These are phyloP conservation scores for Pleurozium schreberi DNA, from an alignment of 225 moss, liverwort and hornwort species.

Conservation along the genomic window DNA sequence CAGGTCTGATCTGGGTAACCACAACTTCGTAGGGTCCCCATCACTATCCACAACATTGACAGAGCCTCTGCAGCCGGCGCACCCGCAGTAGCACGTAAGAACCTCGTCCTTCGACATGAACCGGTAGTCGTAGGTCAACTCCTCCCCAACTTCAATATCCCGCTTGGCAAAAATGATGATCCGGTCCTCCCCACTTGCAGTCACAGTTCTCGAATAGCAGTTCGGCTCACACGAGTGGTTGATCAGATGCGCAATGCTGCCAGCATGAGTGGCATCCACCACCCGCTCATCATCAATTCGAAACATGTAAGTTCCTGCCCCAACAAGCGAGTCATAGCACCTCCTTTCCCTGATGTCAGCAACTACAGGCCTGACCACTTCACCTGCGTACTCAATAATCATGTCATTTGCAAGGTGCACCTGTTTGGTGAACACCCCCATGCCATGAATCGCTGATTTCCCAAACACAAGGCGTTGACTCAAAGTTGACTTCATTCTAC, in stretches of 20 bases:
- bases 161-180: constrained; percentile 96
- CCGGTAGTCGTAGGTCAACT: constrained; percentile 94
- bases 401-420: constrained; percentile 77
- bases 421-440: constrained; percentile 96
- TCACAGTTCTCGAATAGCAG: constrained; percentile 88
- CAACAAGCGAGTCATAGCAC: constrained; percentile 93
- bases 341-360: constrained; percentile 86
- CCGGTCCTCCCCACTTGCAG: constrained; percentile 92
- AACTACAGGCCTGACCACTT: constrained; percentile 74
- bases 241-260: constrained; percentile 94
- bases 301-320: constrained; percentile 99
- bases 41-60: constrained; percentile 75
- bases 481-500: constrained; percentile 81
- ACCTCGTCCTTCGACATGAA: constrained; percentile 95
- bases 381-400: constrained; percentile 96
- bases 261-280: constrained; percentile 93
- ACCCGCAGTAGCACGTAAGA: constrained; percentile 93
- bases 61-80: constrained; percentile 84
- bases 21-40: constrained; percentile 59
- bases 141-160: constrained; percentile 61
- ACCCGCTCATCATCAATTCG: constrained; percentile 96
- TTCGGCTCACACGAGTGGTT: constrained; percentile 99
- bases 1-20: constrained; percentile 51
- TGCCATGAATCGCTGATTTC: constrained; percentile 97
- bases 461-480: constrained; percentile 88